Base-by-base conservation (phyloP, 176 grass and related monocot species). In the Puya raimondii region DNA sequence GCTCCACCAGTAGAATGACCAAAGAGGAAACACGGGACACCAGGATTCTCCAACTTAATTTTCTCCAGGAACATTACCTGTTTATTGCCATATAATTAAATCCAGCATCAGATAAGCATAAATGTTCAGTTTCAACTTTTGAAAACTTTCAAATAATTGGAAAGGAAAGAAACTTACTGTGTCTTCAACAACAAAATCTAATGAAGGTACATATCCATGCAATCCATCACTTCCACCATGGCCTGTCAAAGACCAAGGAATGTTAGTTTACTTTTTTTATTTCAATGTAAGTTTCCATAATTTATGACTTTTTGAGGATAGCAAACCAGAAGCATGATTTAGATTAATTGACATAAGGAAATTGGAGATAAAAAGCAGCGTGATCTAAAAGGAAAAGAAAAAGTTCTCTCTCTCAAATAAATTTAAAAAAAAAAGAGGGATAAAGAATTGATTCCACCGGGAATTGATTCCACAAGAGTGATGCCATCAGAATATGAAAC, bases 171-270 rank as follows among this genome's bases (percentile, higher is more conserved):
- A 73, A 70, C 71, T 81, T 83, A 99, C 94, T 21, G 84, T 93
- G 71, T 99, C 94, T 74, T 99, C 82, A 4, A 99, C 68, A 33
- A 99, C 87, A 78, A 91, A 90, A 83, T 99, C 82, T 27, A 99
- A 67, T 66, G 89, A 93, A 79, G 94, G 94, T 21, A 99, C 94
- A 72, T 99, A 99, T 67, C 94, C 94, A 73, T 99, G 94, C 51
- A 99, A 73, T 71, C 94, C 94, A 76, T 99, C 94, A 53, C 94
- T 99, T 33, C 94, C 94, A 69, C 94, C 89, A 84, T 99, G 94
- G 48, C 94, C 94, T 99, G 69, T n/a, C 72, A 83, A 57, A 61
- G 47, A 72, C 26, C 66, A 27, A 21, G 72, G 65, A 57, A 80
- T 2, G 49, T 23, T 6, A 10, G 25, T 51, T 17, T 27, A 69